A percentile compares a stretch with the other conserved stretches of the same genome.
These are phyloP conservation scores for Annulohypoxylon nitens DNA, from an alignment of 495 filamentous ascomycete genomes.

Conservation along the genomic window DNA sequence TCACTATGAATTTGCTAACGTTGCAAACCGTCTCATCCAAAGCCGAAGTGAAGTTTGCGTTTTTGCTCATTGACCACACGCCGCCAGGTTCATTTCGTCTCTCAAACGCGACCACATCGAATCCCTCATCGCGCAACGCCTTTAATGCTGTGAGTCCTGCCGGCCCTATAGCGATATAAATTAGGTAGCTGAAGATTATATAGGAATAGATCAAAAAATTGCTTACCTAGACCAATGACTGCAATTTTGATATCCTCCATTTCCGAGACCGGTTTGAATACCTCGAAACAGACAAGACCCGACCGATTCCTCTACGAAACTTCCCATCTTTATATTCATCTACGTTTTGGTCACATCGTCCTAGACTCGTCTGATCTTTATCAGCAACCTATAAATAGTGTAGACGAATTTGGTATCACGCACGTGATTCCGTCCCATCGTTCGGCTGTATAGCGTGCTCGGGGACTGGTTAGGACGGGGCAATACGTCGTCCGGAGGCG, in stretches of 20 bases:
- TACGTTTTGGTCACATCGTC: no score
- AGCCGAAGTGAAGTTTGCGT: constrained; percentile 25
- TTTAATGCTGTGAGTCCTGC: constrained; percentile 41
- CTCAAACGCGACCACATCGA: constrained; percentile 41
- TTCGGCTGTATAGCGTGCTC: not conserved
- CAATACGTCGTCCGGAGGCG: not conserved
- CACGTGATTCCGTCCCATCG: not conserved
- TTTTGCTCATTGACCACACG: constrained; percentile 37
- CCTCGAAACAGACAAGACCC: not conserved
- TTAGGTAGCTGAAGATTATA: constrained; percentile 10
- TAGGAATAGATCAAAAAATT: not conserved
- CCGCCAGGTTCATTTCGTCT: constrained; percentile 40
- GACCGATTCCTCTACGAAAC: not conserved
- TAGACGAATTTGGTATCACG: not conserved
- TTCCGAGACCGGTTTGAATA: not conserved
- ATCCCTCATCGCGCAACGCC: constrained; percentile 39
- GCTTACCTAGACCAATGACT: constrained; percentile 37
- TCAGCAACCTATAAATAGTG: constrained; percentile 12
- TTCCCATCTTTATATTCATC: no score
- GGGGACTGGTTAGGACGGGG: not conserved
- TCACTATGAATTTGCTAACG: constrained; percentile 38
- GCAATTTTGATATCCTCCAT: constrained; percentile 31
- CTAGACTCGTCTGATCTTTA: not conserved
- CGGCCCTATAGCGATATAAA: constrained; percentile 20
- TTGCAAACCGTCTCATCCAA: constrained; percentile 38